A percentile compares a stretch with the other conserved stretches of the same genome.
These are phyloP conservation scores for Eucalyptus fibrosa DNA, from an alignment of 345 rosid species.

Conservation along the genomic window DNA sequence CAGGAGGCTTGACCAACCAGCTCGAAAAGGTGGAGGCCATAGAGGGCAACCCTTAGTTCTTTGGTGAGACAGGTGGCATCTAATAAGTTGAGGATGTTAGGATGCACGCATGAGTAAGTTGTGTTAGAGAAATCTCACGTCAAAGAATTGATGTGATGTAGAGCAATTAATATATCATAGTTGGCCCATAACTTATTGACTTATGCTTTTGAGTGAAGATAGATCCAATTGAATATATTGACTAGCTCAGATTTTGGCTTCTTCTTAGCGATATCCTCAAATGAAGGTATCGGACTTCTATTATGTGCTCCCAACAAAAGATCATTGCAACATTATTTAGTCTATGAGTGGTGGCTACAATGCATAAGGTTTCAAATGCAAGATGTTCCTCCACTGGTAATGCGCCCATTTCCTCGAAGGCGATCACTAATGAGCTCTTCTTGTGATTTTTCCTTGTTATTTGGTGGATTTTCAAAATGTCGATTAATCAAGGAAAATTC, in stretches of 20 bases:
- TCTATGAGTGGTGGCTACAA: constrained; percentile 22
- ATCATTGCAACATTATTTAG: constrained; percentile 4
- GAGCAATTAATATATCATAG: no score
- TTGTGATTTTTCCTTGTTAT: not conserved
- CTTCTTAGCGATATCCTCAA: no score
- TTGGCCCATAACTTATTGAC: no score
- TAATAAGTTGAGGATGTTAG: not conserved
- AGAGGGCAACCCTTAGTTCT: not conserved
- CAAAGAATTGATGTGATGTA: no score
- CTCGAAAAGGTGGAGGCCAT: constrained; percentile 5
- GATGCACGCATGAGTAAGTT: no score
- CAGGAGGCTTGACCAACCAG: not conserved
- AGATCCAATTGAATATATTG: no score
- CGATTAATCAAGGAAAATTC: not conserved
- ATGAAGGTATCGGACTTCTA: accelerated
- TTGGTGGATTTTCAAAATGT: not conserved
- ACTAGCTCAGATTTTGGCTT: accelerated
- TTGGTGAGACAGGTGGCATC: not conserved
- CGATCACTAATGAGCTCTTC: not conserved
- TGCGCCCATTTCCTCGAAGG: not conserved
- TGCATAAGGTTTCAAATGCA: not conserved
- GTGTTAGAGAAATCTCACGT: no score
- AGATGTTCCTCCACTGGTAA: constrained; percentile 6
- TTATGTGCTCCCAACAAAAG: accelerated
- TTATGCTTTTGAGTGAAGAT: no score